These are phyloP conservation scores for Drosera capensis DNA, from an alignment of 148 eudicot species.

Conservation along the genomic window DNA sequence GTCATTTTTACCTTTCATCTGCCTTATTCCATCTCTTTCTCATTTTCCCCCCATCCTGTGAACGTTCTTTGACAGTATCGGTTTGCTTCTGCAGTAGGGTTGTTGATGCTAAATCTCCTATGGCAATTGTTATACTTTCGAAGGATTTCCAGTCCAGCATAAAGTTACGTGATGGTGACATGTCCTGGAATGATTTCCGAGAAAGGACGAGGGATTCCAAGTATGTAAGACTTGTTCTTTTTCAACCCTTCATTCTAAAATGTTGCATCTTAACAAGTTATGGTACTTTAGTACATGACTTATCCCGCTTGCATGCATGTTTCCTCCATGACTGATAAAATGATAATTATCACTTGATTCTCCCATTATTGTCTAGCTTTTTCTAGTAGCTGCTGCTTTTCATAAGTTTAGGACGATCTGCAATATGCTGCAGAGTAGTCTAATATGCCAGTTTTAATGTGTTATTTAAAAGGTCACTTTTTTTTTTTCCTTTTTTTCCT, in stretches of 20 bases:
- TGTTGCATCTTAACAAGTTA: too few relatives aligned
- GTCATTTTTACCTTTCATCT: background rate
- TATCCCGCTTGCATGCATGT: too few relatives aligned
- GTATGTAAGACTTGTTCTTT: slow-evolving; percentile 16
- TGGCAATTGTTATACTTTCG: slow-evolving; percentile 54
- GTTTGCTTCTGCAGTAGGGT: slow-evolving; percentile 49
- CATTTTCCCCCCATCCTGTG: slow-evolving; percentile 2
- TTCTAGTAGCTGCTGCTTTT: too few relatives aligned
- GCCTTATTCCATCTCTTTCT: slow-evolving; percentile 2
- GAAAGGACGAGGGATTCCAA: slow-evolving; percentile 29
- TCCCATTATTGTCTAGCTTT: too few relatives aligned
- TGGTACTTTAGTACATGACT: too few relatives aligned
- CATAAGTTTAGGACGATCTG: too few relatives aligned
- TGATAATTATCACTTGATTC: too few relatives aligned
- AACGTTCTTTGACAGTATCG: slow-evolving; percentile 9
- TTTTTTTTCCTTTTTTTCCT: background rate
- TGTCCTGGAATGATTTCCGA: slow-evolving; percentile 69
- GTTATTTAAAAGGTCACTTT: background rate
- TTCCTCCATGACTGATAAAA: too few relatives aligned
- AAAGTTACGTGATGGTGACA: slow-evolving; percentile 57
- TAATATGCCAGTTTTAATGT: too few relatives aligned
- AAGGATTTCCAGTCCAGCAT: slow-evolving; percentile 21
- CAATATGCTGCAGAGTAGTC: too few relatives aligned
- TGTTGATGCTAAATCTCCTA: slow-evolving; percentile 76
- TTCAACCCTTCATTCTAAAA: background rate